These are phyloP conservation scores for Stylosanthes scabra DNA, from an alignment of 331 rosid genomes.

Conservation along the genomic window DNA sequence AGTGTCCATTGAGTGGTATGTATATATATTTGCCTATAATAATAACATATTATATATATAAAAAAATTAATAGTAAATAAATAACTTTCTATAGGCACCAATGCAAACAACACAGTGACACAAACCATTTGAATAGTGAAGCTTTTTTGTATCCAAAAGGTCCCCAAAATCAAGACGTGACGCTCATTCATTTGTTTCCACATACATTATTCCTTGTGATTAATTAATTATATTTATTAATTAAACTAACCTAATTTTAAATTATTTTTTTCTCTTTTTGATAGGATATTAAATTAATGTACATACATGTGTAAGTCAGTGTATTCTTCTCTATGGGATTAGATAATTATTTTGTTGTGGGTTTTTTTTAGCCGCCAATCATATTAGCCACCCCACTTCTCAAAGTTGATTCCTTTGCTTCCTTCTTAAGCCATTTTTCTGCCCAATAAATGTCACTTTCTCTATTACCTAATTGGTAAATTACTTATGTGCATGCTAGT, in stretches of 20 bases:
- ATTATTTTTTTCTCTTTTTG: not conserved
- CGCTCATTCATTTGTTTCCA: slow-evolving; percentile 63
- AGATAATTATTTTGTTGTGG: slow-evolving; percentile 32
- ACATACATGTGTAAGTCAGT: not conserved
- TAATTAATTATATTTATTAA: slow-evolving; percentile 15
- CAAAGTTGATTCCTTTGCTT: slow-evolving; percentile 76
- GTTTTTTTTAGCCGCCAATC: slow-evolving; percentile 59
- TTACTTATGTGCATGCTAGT: slow-evolving; percentile 32
- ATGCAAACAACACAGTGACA: slow-evolving; percentile 26
- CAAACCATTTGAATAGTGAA: slow-evolving; percentile 13
- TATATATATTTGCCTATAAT: slow-evolving; percentile 21
- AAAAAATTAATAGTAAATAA: slow-evolving; percentile 1
- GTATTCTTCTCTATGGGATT: slow-evolving; percentile 33
- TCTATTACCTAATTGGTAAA: slow-evolving; percentile 54
- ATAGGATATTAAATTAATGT: not conserved
- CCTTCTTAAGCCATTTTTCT: slow-evolving; percentile 71
- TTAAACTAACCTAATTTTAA: slow-evolving; percentile 29
- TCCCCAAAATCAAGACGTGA: slow-evolving; percentile 55
- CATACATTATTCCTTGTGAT: slow-evolving; percentile 57
- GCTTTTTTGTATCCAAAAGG: slow-evolving; percentile 43
- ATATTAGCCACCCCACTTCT: slow-evolving; percentile 44
- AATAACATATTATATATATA: not conserved
- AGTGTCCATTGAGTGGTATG: slow-evolving; percentile 36
- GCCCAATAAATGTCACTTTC: slow-evolving; percentile 35
- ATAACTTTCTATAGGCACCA: slow-evolving; percentile 32